Conservation (phyloP, 2,329 filamentous ascomycete genomes). For the Penicillium expansum region DNA sequence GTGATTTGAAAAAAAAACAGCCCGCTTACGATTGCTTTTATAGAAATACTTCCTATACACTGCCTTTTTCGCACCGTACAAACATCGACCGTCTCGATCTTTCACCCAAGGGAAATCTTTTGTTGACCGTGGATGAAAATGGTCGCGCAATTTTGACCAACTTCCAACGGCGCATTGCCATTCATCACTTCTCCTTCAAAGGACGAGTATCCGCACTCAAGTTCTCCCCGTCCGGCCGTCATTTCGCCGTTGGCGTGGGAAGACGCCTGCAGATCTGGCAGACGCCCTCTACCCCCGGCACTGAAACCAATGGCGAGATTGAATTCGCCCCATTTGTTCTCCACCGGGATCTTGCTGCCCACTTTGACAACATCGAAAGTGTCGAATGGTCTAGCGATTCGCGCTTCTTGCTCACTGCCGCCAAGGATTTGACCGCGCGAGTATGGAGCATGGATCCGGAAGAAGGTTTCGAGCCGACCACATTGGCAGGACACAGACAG, state of each 20-base stretch:
- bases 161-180: constrained; percentile 75
- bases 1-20: constrained; percentile 1
- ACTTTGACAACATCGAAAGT: constrained; percentile 81
- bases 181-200: constrained; percentile 96
- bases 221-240: constrained; percentile 85
- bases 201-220: constrained; percentile 76
- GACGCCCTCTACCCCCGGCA: constrained; percentile 83
- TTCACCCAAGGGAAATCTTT: constrained; percentile 83
- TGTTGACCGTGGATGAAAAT: constrained; percentile 91
- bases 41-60: constrained; percentile 49
- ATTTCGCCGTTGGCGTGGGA: constrained; percentile 86
- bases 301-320: constrained; percentile 73
- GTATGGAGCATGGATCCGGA: constrained; percentile 93
- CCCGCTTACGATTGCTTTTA: not conserved
- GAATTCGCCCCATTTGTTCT: constrained; percentile 94
- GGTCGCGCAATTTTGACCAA: constrained; percentile 92
- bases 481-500: constrained; percentile 86
- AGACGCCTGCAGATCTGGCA: constrained; percentile 93
- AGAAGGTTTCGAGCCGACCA: constrained; percentile 84
- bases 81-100: constrained; percentile 88
- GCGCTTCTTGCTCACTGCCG: constrained; percentile 87
- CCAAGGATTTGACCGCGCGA: constrained; percentile 85
- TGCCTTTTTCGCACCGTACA: constrained; percentile 80
- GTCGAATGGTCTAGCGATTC: constrained; percentile 97
- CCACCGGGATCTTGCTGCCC: constrained; percentile 79